Percentiles rank a stretch among this genome's conserved stretches.
phyloP scores from a whole-genome alignment of 495 filamentous ascomycete genomes.

The Xylaria grammica region DNA sequence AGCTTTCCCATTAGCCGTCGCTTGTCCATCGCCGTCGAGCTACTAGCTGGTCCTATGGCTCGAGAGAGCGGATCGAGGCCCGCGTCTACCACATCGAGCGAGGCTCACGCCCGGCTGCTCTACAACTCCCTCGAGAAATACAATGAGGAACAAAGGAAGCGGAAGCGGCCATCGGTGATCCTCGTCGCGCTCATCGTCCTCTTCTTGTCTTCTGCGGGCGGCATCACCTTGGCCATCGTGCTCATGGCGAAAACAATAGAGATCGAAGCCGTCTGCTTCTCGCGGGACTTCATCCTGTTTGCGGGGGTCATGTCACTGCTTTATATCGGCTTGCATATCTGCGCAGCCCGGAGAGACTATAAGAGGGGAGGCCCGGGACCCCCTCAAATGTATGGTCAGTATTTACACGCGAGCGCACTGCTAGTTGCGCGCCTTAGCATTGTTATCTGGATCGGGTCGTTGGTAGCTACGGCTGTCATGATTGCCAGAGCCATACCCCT shows the following conservation, averaged over 20 bases:
- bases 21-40: background rate
- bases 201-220: conserved; percentile 31
- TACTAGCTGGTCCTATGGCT: conserved; percentile 29
- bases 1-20: conserved; percentile 1
- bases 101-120: conserved; percentile 27
- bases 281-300: conserved; percentile 36
- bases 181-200: conserved; percentile 33
- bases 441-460: conserved; percentile 31
- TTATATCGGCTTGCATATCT: conserved; percentile 36
- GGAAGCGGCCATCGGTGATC: conserved; percentile 29
- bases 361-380: conserved; percentile 24
- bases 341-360: conserved; percentile 30
- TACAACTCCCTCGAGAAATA: conserved; percentile 37
- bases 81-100: conserved; percentile 4
- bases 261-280: conserved; percentile 28
- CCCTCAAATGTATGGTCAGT: conserved; percentile 33
- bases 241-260: conserved; percentile 29
- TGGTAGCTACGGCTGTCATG: conserved; percentile 32
- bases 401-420: conserved; percentile 38
- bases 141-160: conserved; percentile 27
- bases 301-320: conserved; percentile 28
- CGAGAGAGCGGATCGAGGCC: background rate
- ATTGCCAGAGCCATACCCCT: conserved; percentile 23
- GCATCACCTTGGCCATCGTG: conserved; percentile 28
- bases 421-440: conserved; percentile 36